Evolutionary conservation across 23 red algal species (phyloP).

Genomic region (Gracilariopsis chorda): DNA sequence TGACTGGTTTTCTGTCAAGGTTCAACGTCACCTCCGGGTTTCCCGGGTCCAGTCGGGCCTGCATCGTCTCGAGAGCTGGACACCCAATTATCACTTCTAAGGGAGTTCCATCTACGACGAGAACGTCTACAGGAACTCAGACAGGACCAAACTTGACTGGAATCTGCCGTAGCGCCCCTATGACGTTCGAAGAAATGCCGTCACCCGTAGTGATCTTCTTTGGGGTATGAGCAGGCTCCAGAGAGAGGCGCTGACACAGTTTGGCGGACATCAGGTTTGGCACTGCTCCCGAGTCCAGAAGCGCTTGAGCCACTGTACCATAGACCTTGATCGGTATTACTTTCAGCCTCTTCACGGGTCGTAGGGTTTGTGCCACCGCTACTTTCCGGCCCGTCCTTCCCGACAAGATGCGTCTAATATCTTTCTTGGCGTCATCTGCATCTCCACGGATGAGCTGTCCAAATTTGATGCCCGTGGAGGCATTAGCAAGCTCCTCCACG

Average conservation of each 20-base stretch:
- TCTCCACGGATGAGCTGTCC: constrained; percentile 23
- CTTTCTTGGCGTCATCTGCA: neutral
- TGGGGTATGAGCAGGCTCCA: neutral
- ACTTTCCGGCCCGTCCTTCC: neutral
- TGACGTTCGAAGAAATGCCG: neutral
- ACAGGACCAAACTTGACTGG: neutral
- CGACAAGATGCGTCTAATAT: neutral
- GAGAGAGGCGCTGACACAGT: neutral
- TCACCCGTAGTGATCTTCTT: neutral
- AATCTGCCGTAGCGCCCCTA: neutral
- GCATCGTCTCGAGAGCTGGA: neutral
- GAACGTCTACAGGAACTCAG: neutral
- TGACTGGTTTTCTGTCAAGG: neutral
- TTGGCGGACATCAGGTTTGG: neutral
- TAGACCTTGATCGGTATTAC: constrained; percentile 1
- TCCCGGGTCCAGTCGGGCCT: neutral
- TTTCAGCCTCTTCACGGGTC: neutral
- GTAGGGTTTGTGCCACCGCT: neutral
- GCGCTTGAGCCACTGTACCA: neutral
- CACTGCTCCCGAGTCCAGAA: constrained; percentile 10
- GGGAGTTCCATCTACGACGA: neutral
- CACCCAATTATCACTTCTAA: neutral
- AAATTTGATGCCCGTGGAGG: neutral
- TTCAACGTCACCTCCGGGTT: neutral
- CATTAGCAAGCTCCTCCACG: neutral